Evolutionary conservation across 257 asterid species (phyloP).

Genomic region (Rhazya stricta): DNA sequence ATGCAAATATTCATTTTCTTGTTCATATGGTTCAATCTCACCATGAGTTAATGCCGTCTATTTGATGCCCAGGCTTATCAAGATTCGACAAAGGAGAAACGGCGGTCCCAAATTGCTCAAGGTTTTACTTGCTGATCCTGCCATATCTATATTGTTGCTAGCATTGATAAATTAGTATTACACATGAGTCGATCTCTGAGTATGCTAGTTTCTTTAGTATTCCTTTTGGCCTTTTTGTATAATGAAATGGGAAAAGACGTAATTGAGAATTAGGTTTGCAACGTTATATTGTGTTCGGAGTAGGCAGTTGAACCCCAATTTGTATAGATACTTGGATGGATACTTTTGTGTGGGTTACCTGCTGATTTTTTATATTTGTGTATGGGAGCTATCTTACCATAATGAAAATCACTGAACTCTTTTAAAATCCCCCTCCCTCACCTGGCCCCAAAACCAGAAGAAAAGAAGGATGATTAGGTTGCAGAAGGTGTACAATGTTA

Average conservation of each 20-base stretch:
- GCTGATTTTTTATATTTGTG: background rate
- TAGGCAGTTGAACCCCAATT: background rate
- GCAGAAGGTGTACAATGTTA: background rate
- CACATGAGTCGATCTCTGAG: background rate
- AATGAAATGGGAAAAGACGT: background rate
- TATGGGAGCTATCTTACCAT: background rate
- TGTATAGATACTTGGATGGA: background rate
- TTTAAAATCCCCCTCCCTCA: too few relatives aligned
- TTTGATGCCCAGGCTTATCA: constrained; percentile 56
- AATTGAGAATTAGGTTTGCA: background rate
- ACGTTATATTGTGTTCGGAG: background rate
- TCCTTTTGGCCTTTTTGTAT: background rate
- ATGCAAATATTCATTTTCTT: background rate
- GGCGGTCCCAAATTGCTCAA: constrained; percentile 86
- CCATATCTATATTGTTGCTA: constrained; percentile 11
- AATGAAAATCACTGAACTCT: background rate
- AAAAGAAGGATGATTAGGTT: background rate
- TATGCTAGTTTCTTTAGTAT: background rate
- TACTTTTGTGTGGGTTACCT: background rate
- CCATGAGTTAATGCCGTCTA: background rate
- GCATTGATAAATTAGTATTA: constrained; percentile 11
- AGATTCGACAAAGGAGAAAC: constrained; percentile 82
- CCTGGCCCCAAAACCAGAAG: too few relatives aligned
- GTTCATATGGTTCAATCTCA: background rate
- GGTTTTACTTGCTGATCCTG: constrained; percentile 33